Evolutionary conservation across 2,329 filamentous ascomycete genomes (phyloP), one percentile per base, ranked within the genome.

Genomic region (Zalaria sp.): DNA sequence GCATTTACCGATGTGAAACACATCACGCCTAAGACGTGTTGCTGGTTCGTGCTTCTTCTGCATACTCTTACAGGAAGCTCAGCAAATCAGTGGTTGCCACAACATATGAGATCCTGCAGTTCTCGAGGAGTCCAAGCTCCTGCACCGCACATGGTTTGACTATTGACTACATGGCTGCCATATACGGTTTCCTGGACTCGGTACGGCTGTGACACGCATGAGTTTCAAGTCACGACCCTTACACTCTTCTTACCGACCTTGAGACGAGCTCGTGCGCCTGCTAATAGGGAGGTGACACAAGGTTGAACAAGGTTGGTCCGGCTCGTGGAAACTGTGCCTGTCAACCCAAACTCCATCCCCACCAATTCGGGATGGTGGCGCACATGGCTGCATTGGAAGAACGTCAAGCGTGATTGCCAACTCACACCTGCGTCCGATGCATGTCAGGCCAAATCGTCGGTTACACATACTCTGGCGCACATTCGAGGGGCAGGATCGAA

Each of bases 401-500:
- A 38, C 36, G 36, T 38, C 36, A 38, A 38, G 36, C 36, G 36
- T 38, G 11, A 27, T 38, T 38, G 36, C 36, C 36, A 38, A 38
- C 36, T 25, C 36, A 38, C 25, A 18, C 36, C 27, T 38, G 36
- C 36, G 25, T 38, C 36, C 36, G n/a, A 38, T 38, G 26, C 36
- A 10, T 27, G 36, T 38, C 36, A 25, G 18, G 11, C 36, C 7
- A 32, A 7, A 32, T n/a, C n/a, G 7, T 32, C 29, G 29, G 29
- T 32, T 32, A 32, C 29, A 32, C 29, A 32, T 32, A 32, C 29
- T n/a, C 7, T 18, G 18, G 18, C 18, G 18, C 18, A 18, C 18
- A 18, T 18, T 18, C 2, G 18, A 18, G 18, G 18, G 18, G 18
- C 18, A 18, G 18, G 18, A 18, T 18, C 18, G 18, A 18, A 18